Conservation (phyloP, 2,329 filamentous ascomycete genomes). For the Septoria petroselini region DNA sequence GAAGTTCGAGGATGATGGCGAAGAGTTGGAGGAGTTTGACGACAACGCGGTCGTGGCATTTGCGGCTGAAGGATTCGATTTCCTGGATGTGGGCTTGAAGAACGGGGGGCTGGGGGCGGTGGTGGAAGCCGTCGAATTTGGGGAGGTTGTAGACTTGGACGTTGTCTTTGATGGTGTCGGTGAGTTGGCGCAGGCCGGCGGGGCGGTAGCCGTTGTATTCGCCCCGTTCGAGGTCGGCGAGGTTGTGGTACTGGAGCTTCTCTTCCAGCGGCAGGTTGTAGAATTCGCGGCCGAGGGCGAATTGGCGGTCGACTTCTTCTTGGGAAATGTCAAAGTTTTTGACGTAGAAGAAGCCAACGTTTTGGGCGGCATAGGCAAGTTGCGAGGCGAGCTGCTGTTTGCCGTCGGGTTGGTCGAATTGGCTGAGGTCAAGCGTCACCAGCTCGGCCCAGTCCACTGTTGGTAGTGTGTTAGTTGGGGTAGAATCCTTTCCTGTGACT, state of each 20-base stretch:
- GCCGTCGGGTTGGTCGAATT: constrained; percentile 53
- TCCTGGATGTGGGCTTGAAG: constrained; percentile 51
- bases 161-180: constrained; percentile 45
- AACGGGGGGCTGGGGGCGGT: constrained; percentile 23
- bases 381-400: constrained; percentile 54
- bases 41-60: constrained; percentile 55
- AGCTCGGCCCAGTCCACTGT: constrained; percentile 52
- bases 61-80: constrained; percentile 54
- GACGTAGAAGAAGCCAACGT: constrained; percentile 61
- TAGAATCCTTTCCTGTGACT: no score
- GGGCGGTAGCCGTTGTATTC: constrained; percentile 32
- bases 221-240: constrained; percentile 25
- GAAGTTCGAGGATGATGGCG: constrained; percentile 58
- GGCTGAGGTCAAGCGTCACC: constrained; percentile 55
- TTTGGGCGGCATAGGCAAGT: constrained; percentile 47
- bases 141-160: constrained; percentile 60
- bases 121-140: constrained; percentile 44
- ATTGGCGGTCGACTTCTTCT: constrained; percentile 59
- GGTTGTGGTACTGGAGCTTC: constrained; percentile 53
- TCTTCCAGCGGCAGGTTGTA: constrained; percentile 56
- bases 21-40: constrained; percentile 58
- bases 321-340: constrained; percentile 59
- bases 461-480: constrained; percentile 2
- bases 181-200: constrained; percentile 23
- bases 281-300: constrained; percentile 57